Percentiles rank a stretch among this genome's conserved stretches.
These are phyloP conservation scores for Microbotryum lychnidis-dioicae DNA, from an alignment of 1,284 basidiomycete species.

Conservation along the genomic window DNA sequence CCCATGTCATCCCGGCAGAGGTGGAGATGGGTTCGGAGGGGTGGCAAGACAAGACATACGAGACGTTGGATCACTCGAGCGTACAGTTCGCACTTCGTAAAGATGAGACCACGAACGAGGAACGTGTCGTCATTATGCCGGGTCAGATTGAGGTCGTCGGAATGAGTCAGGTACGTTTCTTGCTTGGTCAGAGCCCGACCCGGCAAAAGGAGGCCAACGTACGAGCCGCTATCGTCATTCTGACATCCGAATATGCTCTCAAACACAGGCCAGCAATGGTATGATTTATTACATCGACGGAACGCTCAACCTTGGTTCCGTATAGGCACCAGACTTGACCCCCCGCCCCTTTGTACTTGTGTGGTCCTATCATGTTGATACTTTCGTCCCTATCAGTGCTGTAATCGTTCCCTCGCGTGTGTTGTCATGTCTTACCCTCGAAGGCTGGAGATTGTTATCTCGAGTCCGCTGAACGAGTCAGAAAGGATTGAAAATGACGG, in stretches of 20 bases:
- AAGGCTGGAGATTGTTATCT: too few relatives aligned
- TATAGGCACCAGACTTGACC: background rate
- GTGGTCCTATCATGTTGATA: too few relatives aligned
- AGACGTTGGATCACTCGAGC: slow-evolving; percentile 12
- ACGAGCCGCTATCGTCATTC: background rate
- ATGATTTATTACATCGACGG: slow-evolving; percentile 12
- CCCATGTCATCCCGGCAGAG: slow-evolving; percentile 52
- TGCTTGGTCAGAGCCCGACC: too few relatives aligned
- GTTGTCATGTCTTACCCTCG: too few relatives aligned
- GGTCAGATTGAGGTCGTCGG: slow-evolving; percentile 10
- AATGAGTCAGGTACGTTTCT: slow-evolving; percentile 1
- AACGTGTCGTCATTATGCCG: slow-evolving; percentile 1
- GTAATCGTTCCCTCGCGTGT: too few relatives aligned
- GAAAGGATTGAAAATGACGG: too few relatives aligned
- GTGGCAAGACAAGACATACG: background rate
- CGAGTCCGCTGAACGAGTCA: too few relatives aligned
- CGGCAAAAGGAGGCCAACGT: too few relatives aligned
- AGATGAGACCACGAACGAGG: background rate
- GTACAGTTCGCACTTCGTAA: slow-evolving; percentile 34
- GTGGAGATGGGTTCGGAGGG: slow-evolving; percentile 1
- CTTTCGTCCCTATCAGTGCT: too few relatives aligned
- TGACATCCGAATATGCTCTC: too few relatives aligned
- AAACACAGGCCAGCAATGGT: slow-evolving; percentile 14
- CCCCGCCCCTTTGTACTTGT: too few relatives aligned
- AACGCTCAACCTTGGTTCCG: slow-evolving; percentile 4